phyloP scores from a whole-genome alignment of 106 monocot species.

The Dioscorea alata region DNA sequence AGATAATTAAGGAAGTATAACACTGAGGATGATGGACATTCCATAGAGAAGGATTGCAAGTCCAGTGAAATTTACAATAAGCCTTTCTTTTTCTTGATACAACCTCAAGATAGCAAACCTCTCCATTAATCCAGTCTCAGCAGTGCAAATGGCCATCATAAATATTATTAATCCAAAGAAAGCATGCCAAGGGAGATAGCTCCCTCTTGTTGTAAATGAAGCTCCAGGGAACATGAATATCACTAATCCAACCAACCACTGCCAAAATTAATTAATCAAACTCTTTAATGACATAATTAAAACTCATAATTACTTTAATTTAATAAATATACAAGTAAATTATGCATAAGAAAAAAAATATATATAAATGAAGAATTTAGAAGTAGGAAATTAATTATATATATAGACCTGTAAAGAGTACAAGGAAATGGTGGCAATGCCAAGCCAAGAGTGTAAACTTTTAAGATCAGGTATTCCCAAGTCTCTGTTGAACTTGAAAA shows the following conservation, averaged over 20 bases:
- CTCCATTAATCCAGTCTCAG: conserved; percentile 26
- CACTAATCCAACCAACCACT: conserved; percentile 29
- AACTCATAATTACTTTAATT: too few relatives aligned
- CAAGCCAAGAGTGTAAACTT: conserved; percentile 17
- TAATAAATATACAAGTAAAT: too few relatives aligned
- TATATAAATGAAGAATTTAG: not conserved
- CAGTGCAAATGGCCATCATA: conserved; percentile 17
- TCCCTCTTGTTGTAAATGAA: conserved; percentile 3
- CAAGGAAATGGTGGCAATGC: conserved; percentile 8
- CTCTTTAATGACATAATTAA: too few relatives aligned
- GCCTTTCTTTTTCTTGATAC: conserved; percentile 9
- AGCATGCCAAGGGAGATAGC: conserved; percentile 28
- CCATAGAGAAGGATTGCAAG: conserved; percentile 29
- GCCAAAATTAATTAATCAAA: not conserved
- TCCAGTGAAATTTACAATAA: conserved; percentile 29
- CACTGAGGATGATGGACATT: conserved; percentile 10
- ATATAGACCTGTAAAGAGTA: conserved; percentile 11
- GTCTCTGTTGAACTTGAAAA: conserved; percentile 13
- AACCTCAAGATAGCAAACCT: conserved; percentile 7
- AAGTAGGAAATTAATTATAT: not conserved
- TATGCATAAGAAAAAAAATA: too few relatives aligned
- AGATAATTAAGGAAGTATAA: too few relatives aligned
- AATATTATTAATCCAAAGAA: conserved; percentile 28
- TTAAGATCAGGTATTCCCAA: not conserved
- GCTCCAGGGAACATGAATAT: conserved; percentile 19